Evolutionary conservation across 1,139 yeast species (phyloP), one percentile per base, ranked within the genome.

Genomic region (Zygosaccharomyces sapae): DNA sequence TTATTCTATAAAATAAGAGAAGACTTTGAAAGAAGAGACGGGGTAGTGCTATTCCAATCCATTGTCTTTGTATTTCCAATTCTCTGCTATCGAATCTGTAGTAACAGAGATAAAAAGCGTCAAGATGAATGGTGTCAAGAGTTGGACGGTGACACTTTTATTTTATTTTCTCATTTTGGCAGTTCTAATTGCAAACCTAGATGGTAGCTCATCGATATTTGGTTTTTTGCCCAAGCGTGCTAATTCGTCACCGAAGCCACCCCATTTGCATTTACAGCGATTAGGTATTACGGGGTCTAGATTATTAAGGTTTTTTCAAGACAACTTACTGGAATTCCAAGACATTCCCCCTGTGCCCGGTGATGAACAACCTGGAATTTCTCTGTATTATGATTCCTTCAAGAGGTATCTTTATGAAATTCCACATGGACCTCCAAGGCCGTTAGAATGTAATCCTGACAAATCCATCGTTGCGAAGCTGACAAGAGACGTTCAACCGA

Each of bases 401-500:
- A 42, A 41, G 29, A 39, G 40, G 6, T 53, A 52, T 35, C 38
- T 55, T 22, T 45, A 43, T 24, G 41, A 19, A 2, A 2, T 3
- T 12, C 22, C n/a, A 10, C 31, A 35, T 31, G 12, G 12, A 27
- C 33, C 35, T 19, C 31, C 36, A 6, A 29, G 29, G 33, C 22
- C 35, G 16, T 37, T n/a, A 10, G 34, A 24, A 2, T 55, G 58
- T 38, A 43, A 43, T 4, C 53, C 55, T 2, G 46, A 43, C 29
- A 44, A 40, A n/a, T 51, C 61, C 6, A 48, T 47, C 7, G 53
- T 57, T 9, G 53, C 58, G 16, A 52, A 48, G n/a, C 59, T 79
- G 37, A 79, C 80, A 2, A 66, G 77, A 44, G 81, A 78, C 55
- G 78, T 79, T 0, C 64, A 70, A 30, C 56, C 57, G 2, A 63